phyloP scores from a whole-genome alignment of 257 asterid genomes.

The Anisodus acutangulus region DNA sequence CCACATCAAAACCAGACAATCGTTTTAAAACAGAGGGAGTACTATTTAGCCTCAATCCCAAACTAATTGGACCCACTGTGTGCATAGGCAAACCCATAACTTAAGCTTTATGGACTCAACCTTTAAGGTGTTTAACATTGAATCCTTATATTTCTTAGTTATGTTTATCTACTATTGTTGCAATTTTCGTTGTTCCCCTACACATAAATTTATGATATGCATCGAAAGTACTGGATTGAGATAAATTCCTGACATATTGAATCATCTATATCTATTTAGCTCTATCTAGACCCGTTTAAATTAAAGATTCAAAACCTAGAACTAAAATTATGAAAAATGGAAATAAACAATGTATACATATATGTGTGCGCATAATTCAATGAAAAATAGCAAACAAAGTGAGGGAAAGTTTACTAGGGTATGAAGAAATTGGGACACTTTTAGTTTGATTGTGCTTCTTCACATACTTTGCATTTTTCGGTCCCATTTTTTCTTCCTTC shows the following conservation, averaged over 20 bases:
- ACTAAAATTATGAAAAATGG: neutral
- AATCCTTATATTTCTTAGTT: no score
- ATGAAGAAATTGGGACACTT: slow-evolving; percentile 82
- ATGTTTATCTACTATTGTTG: no score
- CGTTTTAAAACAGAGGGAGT: no score
- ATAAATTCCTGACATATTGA: neutral
- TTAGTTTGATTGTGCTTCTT: slow-evolving; percentile 69
- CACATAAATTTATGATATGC: no score
- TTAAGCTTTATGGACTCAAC: no score
- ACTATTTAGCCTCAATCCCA: no score
- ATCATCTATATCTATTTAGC: neutral
- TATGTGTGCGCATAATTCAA: neutral
- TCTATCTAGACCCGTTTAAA: neutral
- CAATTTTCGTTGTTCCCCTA: no score
- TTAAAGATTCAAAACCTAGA: neutral
- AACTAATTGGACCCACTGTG: neutral
- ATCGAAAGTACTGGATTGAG: no score
- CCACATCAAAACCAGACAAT: no score
- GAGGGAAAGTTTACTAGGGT: slow-evolving; percentile 56
- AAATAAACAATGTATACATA: neutral
- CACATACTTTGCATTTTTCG: slow-evolving; percentile 72
- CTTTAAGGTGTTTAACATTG: no score
- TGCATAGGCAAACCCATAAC: no score
- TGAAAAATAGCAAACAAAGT: neutral
- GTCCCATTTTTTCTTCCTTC: slow-evolving; percentile 44